Evolutionary conservation across 1,284 basidiomycete genomes (phyloP).

Genomic region (Naganishia sp.): DNA sequence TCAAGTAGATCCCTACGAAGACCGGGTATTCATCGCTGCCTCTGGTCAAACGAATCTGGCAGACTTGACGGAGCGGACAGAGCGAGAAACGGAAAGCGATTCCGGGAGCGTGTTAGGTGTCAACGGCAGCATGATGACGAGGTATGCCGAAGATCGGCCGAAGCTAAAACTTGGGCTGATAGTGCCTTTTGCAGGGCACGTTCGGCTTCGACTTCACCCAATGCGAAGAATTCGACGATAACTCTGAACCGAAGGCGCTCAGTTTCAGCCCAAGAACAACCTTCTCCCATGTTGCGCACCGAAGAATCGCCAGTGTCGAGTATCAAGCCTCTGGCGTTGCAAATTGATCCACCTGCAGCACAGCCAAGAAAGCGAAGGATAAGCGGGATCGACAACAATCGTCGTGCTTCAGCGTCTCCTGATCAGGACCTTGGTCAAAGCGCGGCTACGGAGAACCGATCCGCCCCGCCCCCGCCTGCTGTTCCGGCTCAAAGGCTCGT

Average conservation of each 20-base stretch:
- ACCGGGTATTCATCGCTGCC: constrained; percentile 37
- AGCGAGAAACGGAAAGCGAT: constrained; percentile 33
- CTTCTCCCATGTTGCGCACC: constrained; percentile 7
- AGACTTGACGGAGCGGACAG: constrained; percentile 38
- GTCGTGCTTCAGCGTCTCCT: background rate
- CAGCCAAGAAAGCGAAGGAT: constrained; percentile 21
- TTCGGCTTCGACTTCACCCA: constrained; percentile 12
- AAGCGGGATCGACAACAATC: constrained; percentile 4
- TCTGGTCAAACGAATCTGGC: constrained; percentile 36
- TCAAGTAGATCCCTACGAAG: constrained; percentile 32
- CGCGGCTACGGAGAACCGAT: no score
- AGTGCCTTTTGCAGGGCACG: background rate
- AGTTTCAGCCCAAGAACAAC: constrained; percentile 18
- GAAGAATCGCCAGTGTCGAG: constrained; percentile 3
- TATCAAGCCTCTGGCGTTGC: constrained; percentile 8
- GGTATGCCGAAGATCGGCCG: background rate
- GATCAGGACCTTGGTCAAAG: background rate
- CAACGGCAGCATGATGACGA: background rate
- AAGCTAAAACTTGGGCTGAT: background rate
- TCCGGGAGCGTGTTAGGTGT: constrained; percentile 14
- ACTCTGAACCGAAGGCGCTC: constrained; percentile 12
- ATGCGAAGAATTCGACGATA: background rate
- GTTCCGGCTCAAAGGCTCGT: no score
- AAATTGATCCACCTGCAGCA: background rate
- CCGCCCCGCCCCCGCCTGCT: no score